Percentiles rank a stretch among this genome's conserved stretches.
Conservation (phyloP, 176 grass and related monocot species). For the sorghum (Sorghum bicolor) region Sorghum_bicolor_NCBIv3 NC_012875.2:44036501-44037000, state of each 20-base stretch:
- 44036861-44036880: background rate
- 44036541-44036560: too few species aligned
- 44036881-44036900: background rate
- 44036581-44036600: too few species aligned
- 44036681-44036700: background rate
- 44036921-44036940: background rate
- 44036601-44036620: too few species aligned
- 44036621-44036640: too few species aligned
- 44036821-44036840: background rate
- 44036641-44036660: too few species aligned
- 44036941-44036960: background rate
- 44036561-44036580: too few species aligned
- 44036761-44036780: too few species aligned
- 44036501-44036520: too few species aligned
- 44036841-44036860: background rate
- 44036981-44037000: background rate
- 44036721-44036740: background rate
- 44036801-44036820: background rate
- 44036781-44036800: background rate
- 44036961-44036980: background rate
- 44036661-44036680: slow-evolving; percentile 17
- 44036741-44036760: background rate
- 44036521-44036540: too few species aligned
- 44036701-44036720: background rate
- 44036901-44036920: background rate